phyloP scores from a whole-genome alignment of 1,284 basidiomycete species.

The Cryptococcus floricola region DNA sequence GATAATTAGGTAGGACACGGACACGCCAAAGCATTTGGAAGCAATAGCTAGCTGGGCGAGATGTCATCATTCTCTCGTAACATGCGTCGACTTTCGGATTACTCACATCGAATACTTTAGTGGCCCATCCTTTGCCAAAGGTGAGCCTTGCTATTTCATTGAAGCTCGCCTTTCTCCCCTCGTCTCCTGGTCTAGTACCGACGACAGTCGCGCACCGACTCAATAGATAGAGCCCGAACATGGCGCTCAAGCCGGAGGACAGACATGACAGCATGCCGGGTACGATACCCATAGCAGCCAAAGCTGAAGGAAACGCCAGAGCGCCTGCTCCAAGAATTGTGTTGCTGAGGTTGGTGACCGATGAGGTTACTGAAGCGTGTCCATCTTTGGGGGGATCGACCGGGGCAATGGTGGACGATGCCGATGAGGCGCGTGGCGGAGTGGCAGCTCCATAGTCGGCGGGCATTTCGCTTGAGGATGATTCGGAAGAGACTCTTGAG shows the following conservation, averaged over 20 bases:
- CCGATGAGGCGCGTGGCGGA: slow-evolving; percentile 5
- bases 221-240: slow-evolving; percentile 85
- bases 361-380: slow-evolving; percentile 27
- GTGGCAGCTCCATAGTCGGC: slow-evolving; percentile 18
- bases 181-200: slow-evolving; percentile 42
- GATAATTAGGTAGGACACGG: slow-evolving; percentile 91
- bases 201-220: slow-evolving; percentile 79
- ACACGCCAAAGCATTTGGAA: slow-evolving; percentile 94
- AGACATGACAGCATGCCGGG: slow-evolving; percentile 83
- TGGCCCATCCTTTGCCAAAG: slow-evolving; percentile 55
- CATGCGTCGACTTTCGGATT: neutral
- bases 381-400: slow-evolving; percentile 6
- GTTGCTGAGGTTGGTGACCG: slow-evolving; percentile 63
- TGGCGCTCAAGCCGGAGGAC: slow-evolving; percentile 75
- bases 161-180: slow-evolving; percentile 69
- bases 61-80: slow-evolving; percentile 6
- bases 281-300: slow-evolving; percentile 78
- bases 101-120: slow-evolving; percentile 45
- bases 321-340: slow-evolving; percentile 84
- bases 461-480: slow-evolving; percentile 7
- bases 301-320: slow-evolving; percentile 59
- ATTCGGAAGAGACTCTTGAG: neutral
- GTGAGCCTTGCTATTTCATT: slow-evolving; percentile 80
- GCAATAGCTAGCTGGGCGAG: slow-evolving; percentile 75
- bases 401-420: neutral